These are phyloP conservation scores for Picea abies DNA, from an alignment of 83 land plant species.

Conservation along the genomic window DNA sequence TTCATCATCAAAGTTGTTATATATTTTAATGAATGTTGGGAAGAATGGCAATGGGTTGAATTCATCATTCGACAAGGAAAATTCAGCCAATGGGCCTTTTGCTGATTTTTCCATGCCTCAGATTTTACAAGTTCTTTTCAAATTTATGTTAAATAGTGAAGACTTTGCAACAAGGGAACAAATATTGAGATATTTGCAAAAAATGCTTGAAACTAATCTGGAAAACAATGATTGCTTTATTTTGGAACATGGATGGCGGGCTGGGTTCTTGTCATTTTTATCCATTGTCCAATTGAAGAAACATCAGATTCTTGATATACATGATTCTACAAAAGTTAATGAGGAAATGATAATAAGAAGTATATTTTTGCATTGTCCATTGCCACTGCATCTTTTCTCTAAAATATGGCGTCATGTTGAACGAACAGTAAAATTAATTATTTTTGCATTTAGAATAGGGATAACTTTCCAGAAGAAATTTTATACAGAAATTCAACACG, in stretches of 20 bases:
- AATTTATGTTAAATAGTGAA: slow-evolving; percentile 53
- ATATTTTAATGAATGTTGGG: no score
- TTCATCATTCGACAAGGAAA: slow-evolving; percentile 17
- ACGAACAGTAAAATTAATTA: slow-evolving; percentile 57
- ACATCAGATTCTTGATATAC: background rate
- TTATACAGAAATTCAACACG: no score
- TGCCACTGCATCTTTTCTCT: slow-evolving; percentile 47
- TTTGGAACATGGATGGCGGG: slow-evolving; percentile 70
- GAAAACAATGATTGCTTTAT: slow-evolving; percentile 80
- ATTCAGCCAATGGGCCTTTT: background rate
- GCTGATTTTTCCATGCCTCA: slow-evolving; percentile 89
- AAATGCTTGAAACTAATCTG: slow-evolving; percentile 83
- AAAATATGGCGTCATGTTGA: slow-evolving; percentile 71
- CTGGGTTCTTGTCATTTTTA: slow-evolving; percentile 50
- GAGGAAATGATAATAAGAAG: slow-evolving; percentile 47
- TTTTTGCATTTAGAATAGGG: slow-evolving; percentile 44
- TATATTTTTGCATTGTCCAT: slow-evolving; percentile 53
- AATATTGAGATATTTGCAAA: slow-evolving; percentile 66
- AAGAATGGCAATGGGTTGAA: no score
- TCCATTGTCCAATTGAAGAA: background rate
- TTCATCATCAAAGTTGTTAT: no score
- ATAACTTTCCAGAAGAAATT: no score
- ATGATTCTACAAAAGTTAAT: slow-evolving; percentile 20
- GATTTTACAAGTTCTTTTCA: slow-evolving; percentile 71
- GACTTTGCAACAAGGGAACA: slow-evolving; percentile 49